Conservation (phyloP, 768 basidiomycete genomes). For the Leccinum broughii region DNA sequence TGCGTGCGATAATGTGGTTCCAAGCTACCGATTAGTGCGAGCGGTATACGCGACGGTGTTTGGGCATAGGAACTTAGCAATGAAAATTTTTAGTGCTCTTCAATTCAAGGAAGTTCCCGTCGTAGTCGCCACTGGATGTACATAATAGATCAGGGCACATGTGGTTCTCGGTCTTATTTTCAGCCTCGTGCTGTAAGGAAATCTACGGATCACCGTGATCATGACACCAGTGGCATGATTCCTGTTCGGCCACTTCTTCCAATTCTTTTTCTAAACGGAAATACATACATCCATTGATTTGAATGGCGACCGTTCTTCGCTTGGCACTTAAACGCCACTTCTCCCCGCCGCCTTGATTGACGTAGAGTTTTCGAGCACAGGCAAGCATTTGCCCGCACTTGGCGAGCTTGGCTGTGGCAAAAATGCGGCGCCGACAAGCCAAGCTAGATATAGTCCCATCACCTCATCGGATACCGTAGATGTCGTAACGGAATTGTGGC, state of each 20-base stretch:
- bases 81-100: not conserved
- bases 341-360: constrained; percentile 66
- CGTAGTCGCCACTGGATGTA: not conserved
- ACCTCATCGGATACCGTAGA: constrained; percentile 72
- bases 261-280: not conserved
- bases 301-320: not conserved
- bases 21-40: not conserved
- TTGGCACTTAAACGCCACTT: constrained; percentile 37
- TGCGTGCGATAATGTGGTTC: not conserved
- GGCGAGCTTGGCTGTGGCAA: constrained; percentile 53
- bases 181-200: not conserved
- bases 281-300: not conserved
- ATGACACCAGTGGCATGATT: not conserved
- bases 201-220: not conserved
- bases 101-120: not conserved
- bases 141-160: not conserved
- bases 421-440: constrained; percentile 87
- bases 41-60: not conserved
- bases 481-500: constrained; percentile 37
- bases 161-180: not conserved
- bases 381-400: constrained; percentile 45
- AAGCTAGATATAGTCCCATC: constrained; percentile 88
- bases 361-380: constrained; percentile 41
- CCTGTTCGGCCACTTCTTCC: not conserved
- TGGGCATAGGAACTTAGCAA: not conserved